A percentile compares a stretch with the other conserved stretches of the same genome.
Evolutionary conservation across 225 moss, liverwort and hornwort species (phyloP).

Genomic region (Thuidium tamariscinum): DNA sequence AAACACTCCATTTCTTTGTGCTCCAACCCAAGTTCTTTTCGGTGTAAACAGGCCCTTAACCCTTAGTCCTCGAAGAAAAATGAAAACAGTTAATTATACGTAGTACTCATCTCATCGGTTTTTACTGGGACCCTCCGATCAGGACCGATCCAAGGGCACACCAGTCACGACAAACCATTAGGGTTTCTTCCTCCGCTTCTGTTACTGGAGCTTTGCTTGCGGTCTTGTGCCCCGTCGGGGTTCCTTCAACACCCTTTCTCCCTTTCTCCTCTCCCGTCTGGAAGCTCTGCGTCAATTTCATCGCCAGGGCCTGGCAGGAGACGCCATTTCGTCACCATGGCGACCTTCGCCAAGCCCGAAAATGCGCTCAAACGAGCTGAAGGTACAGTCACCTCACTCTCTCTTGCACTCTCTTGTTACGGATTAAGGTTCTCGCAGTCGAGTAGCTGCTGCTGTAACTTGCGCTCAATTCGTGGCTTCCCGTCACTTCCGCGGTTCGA

Average conservation of each 20-base stretch:
- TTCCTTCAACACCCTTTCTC: background rate
- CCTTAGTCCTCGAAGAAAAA: too few species aligned
- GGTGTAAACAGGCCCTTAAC: too few species aligned
- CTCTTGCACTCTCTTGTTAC: too few species aligned
- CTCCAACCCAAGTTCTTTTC: too few species aligned
- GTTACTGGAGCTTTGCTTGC: background rate
- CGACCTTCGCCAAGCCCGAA: slow-evolving; percentile 90
- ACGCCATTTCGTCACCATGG: slow-evolving; percentile 44
- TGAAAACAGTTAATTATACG: background rate
- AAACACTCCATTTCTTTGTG: too few species aligned
- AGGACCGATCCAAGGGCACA: background rate
- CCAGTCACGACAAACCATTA: background rate
- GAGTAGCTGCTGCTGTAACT: background rate
- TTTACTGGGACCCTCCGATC: background rate
- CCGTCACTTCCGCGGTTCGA: background rate
- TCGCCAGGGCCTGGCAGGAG: background rate
- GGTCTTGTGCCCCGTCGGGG: background rate
- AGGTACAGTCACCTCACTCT: slow-evolving; percentile 19
- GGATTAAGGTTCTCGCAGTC: background rate
- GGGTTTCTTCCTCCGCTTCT: background rate
- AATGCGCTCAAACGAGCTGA: slow-evolving; percentile 98
- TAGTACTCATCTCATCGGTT: background rate
- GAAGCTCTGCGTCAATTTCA: background rate
- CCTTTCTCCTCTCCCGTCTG: background rate
- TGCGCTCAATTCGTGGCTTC: background rate